phyloP scores from a whole-genome alignment of 164 flowering plant genomes.

The Liriodendron chinense region DNA sequence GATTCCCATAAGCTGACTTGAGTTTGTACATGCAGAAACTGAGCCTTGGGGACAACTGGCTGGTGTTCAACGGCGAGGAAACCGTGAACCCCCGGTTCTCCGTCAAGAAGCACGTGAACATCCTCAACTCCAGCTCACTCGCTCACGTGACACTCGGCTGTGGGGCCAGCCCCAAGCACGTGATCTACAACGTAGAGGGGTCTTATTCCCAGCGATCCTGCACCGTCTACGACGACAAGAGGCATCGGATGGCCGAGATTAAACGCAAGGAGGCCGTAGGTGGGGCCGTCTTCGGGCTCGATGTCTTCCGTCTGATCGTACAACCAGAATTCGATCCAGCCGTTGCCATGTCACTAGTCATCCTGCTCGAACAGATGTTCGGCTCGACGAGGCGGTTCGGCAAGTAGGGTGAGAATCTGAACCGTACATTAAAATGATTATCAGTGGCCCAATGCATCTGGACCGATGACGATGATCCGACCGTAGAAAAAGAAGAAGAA shows the following conservation, averaged over 20 bases:
- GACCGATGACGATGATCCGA: not conserved
- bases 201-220: slow-evolving; percentile 61
- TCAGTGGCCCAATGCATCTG: no score
- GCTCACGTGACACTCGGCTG: slow-evolving; percentile 34
- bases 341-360: slow-evolving; percentile 70
- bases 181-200: slow-evolving; percentile 52
- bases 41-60: slow-evolving; percentile 58
- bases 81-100: slow-evolving; percentile 37
- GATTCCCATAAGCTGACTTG: not conserved
- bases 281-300: slow-evolving; percentile 56
- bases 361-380: slow-evolving; percentile 81
- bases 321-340: slow-evolving; percentile 48
- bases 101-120: slow-evolving; percentile 43
- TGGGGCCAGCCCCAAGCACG: slow-evolving; percentile 1
- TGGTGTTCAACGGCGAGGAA: slow-evolving; percentile 62
- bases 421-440: no score
- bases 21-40: slow-evolving; percentile 37
- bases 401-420: not conserved
- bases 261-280: slow-evolving; percentile 54
- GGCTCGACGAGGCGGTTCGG: slow-evolving; percentile 28
- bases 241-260: slow-evolving; percentile 56
- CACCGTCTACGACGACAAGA: slow-evolving; percentile 46
- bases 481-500: not conserved
- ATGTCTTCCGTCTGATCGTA: slow-evolving; percentile 65
- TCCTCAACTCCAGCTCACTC: slow-evolving; percentile 39